phyloP scores from a whole-genome alignment of 805 yeast species.

The Saccharomycopsis synnaedendra region DNA sequence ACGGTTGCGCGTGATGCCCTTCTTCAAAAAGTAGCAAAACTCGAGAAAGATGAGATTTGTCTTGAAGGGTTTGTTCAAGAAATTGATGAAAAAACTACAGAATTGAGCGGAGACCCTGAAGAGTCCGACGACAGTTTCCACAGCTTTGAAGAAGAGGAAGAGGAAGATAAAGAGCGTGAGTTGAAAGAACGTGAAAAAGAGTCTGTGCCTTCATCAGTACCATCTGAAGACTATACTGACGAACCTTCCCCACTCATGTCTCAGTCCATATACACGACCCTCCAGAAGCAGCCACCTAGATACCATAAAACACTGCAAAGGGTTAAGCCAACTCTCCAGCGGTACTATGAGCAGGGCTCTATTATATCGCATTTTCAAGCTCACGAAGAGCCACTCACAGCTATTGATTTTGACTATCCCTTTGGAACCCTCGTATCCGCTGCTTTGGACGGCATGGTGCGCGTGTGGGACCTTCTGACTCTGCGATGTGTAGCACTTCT shows the following conservation, averaged over 20 bases:
- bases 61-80: constrained; percentile 37
- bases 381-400: constrained; percentile 41
- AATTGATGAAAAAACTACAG: constrained; percentile 18
- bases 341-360: constrained; percentile 50
- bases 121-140: background rate
- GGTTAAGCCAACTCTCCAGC: constrained; percentile 53
- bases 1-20: constrained; percentile 39
- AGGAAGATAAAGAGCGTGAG: constrained; percentile 10
- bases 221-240: constrained; percentile 15
- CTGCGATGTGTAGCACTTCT: constrained; percentile 12
- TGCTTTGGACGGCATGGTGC: constrained; percentile 62
- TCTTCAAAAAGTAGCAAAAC: constrained; percentile 45
- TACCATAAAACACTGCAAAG: constrained; percentile 22
- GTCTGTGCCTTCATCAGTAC: constrained; percentile 3
- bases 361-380: constrained; percentile 38
- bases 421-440: constrained; percentile 73
- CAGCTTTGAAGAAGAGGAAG: constrained; percentile 17
- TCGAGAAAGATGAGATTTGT: constrained; percentile 50
- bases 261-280: constrained; percentile 33
- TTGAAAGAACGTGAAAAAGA: constrained; percentile 1
- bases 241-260: constrained; percentile 25
- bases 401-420: constrained; percentile 61
- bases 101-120: background rate
- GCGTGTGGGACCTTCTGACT: constrained; percentile 73
- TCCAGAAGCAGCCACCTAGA: constrained; percentile 25